Percentiles rank a stretch among this genome's conserved stretches.
Conservation (phyloP, 2,329 filamentous ascomycete genomes). For the Tricladium varicosporioides region DNA sequence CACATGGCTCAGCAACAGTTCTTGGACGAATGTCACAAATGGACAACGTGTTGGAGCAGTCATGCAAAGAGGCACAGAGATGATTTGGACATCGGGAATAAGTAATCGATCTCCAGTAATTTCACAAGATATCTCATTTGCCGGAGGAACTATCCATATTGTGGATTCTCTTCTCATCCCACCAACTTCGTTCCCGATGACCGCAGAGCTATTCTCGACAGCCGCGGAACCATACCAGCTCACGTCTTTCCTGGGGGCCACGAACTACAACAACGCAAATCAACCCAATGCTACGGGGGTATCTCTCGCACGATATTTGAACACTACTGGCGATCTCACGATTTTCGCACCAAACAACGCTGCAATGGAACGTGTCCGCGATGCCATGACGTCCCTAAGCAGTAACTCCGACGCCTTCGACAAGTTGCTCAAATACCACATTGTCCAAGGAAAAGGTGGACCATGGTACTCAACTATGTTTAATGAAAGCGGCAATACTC, state of each 20-base stretch:
- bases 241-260: slow-evolving; percentile 34
- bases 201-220: slow-evolving; percentile 17
- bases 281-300: slow-evolving; percentile 10
- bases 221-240: slow-evolving; percentile 31
- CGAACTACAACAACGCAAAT: slow-evolving; percentile 13
- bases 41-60: slow-evolving; percentile 42
- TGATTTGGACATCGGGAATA: slow-evolving; percentile 7
- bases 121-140: slow-evolving; percentile 41
- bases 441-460: slow-evolving; percentile 23
- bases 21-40: slow-evolving; percentile 45
- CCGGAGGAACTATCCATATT: slow-evolving; percentile 47
- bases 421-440: slow-evolving; percentile 34
- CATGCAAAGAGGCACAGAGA: slow-evolving; percentile 7
- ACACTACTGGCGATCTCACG: slow-evolving; percentile 48
- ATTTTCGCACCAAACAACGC: slow-evolving; percentile 35
- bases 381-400: slow-evolving; percentile 23
- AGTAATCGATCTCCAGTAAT: slow-evolving; percentile 7
- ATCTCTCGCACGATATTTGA: slow-evolving; percentile 36
- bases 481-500: slow-evolving; percentile 25
- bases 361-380: slow-evolving; percentile 30
- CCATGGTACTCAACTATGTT: slow-evolving; percentile 26
- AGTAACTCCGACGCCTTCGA: slow-evolving; percentile 23
- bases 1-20: slow-evolving; percentile 40
- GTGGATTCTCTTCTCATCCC: slow-evolving; percentile 49
- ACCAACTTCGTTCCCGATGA: slow-evolving; percentile 38